Percentiles rank a stretch among this genome's conserved stretches.
Conservation (phyloP, 73 alveolate species). For the Diophrys sp. region DNA sequence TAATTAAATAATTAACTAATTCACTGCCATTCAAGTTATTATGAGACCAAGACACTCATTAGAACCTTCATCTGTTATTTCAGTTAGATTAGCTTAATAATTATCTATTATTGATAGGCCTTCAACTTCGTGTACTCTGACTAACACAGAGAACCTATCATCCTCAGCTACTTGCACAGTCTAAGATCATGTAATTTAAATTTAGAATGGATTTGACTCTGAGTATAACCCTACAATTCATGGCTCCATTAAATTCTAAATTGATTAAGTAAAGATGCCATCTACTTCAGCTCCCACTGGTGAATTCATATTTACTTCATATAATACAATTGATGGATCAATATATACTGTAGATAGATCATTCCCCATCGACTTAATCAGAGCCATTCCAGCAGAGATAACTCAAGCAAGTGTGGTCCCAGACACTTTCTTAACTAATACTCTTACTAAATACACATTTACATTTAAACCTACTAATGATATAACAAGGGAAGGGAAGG, state of each 20-base stretch:
- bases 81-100: conserved; percentile 14
- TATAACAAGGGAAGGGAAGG: conserved; percentile 44
- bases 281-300: conserved; percentile 14
- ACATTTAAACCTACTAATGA: conserved; percentile 29
- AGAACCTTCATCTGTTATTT: conserved; percentile 10
- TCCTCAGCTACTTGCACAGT: conserved; percentile 12
- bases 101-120: conserved; percentile 12
- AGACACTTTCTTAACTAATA: conserved; percentile 25
- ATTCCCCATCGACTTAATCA: conserved; percentile 10
- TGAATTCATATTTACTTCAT: conserved; percentile 14
- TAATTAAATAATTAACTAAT: conserved; percentile 5
- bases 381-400: conserved; percentile 27
- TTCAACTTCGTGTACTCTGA: not conserved
- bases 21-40: conserved; percentile 16
- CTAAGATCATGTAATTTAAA: not conserved
- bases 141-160: not conserved
- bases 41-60: conserved; percentile 22
- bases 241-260: conserved; percentile 9
- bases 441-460: conserved; percentile 29
- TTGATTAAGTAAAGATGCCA: conserved; percentile 43
- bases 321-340: conserved; percentile 3
- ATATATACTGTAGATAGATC: conserved; percentile 27
- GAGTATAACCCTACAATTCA: conserved; percentile 1
- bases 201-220: not conserved
- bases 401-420: conserved; percentile 9